phyloP scores from a whole-genome alignment of 1,284 basidiomycete genomes.

The Austroboletus niveus region DNA sequence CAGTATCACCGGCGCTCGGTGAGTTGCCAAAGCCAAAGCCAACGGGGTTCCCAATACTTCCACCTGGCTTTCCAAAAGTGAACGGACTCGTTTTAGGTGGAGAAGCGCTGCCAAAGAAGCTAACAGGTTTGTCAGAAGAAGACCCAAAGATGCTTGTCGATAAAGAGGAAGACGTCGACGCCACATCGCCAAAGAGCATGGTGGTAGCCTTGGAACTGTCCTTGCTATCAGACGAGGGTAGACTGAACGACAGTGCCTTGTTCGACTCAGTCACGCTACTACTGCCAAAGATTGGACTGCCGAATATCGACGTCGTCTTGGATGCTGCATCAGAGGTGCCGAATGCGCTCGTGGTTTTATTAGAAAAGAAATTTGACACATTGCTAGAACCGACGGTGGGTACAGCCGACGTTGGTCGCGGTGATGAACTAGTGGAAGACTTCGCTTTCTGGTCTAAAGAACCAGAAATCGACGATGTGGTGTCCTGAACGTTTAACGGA shows the following conservation, averaged over 20 bases:
- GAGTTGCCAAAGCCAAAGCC: conserved; percentile 55
- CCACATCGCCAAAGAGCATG: conserved; percentile 20
- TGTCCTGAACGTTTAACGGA: conserved; percentile 6
- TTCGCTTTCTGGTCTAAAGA: conserved; percentile 7
- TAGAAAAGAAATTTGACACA: conserved; percentile 25
- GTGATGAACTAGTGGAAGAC: conserved; percentile 2
- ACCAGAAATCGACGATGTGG: neutral
- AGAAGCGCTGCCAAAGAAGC: conserved; percentile 34
- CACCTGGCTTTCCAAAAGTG: conserved; percentile 35
- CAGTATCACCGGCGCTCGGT: conserved; percentile 29
- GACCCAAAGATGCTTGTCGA: conserved; percentile 20
- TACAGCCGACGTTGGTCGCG: conserved; percentile 10
- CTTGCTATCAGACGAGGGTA: conserved; percentile 9
- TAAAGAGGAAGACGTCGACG: conserved; percentile 9
- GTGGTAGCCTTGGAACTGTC: conserved; percentile 12
- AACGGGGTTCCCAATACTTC: conserved; percentile 57
- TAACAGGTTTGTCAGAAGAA: conserved; percentile 26
- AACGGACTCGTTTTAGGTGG: conserved; percentile 24
- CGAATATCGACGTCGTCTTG: conserved; percentile 28
- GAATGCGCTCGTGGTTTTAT: conserved; percentile 19
- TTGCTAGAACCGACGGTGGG: conserved; percentile 18
- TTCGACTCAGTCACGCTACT: conserved; percentile 11
- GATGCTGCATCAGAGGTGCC: conserved; percentile 15
- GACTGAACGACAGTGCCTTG: conserved; percentile 13
- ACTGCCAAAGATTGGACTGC: conserved; percentile 27